Evolutionary conservation across 192 early-diverging fungal genomes (phyloP).

Genomic region (Umbelopsis isabellina): DNA sequence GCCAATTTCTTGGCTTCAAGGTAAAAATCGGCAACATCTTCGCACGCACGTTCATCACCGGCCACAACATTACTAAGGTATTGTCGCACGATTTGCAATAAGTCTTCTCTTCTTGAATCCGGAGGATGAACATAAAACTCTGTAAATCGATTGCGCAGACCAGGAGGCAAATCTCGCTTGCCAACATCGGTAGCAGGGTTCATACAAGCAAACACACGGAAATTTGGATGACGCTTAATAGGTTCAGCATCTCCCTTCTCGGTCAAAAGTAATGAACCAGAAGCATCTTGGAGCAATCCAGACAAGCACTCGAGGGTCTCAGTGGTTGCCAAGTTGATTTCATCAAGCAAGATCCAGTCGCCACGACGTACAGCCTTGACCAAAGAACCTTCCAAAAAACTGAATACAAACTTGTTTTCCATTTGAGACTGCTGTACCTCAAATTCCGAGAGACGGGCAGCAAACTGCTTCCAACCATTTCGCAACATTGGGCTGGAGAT

Average conservation of each 20-base stretch:
- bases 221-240: slow-evolving; percentile 85
- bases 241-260: slow-evolving; percentile 91
- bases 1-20: slow-evolving; percentile 71
- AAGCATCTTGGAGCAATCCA: slow-evolving; percentile 80
- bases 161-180: slow-evolving; percentile 93
- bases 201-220: slow-evolving; percentile 98
- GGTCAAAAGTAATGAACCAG: slow-evolving; percentile 83
- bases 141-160: slow-evolving; percentile 89
- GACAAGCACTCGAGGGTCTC: slow-evolving; percentile 95
- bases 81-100: slow-evolving; percentile 77
- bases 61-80: slow-evolving; percentile 70
- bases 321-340: slow-evolving; percentile 94
- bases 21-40: slow-evolving; percentile 85
- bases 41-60: slow-evolving; percentile 60
- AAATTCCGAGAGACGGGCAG: slow-evolving; percentile 63
- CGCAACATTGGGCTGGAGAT: slow-evolving; percentile 50
- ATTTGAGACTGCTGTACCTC: slow-evolving; percentile 75
- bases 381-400: slow-evolving; percentile 92
- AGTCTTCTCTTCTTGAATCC: slow-evolving; percentile 79
- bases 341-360: slow-evolving; percentile 97
- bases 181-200: slow-evolving; percentile 99
- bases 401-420: slow-evolving; percentile 80
- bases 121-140: slow-evolving; percentile 95
- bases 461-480: slow-evolving; percentile 79
- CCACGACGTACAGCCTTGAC: slow-evolving; percentile 88